Percentiles rank a stretch among this genome's conserved stretches.
phyloP scores from a whole-genome alignment of 2,329 filamentous ascomycete species.

The Trichoderma sp. region DNA sequence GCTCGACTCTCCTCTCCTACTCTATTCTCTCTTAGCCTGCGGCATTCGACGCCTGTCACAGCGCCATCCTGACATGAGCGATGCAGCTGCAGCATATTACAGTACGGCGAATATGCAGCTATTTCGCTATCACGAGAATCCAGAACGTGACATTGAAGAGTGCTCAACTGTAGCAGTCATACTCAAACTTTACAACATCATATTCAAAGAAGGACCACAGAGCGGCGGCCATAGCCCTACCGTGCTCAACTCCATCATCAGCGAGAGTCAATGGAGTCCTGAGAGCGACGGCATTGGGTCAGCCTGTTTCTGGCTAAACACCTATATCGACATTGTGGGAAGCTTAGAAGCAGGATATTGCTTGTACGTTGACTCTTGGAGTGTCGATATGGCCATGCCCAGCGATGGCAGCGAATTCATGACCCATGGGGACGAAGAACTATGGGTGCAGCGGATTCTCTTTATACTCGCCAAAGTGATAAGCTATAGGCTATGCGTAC shows the following conservation, averaged over 20 bases:
- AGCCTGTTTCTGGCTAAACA: slow-evolving; percentile 93
- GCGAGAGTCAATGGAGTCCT: slow-evolving; percentile 87
- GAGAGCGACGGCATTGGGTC: slow-evolving; percentile 75
- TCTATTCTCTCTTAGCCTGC: slow-evolving; percentile 87
- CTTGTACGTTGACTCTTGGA: slow-evolving; percentile 89
- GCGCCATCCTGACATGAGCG: slow-evolving; percentile 70
- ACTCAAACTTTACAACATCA: slow-evolving; percentile 89
- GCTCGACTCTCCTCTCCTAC: slow-evolving; percentile 79
- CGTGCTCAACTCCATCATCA: slow-evolving; percentile 64
- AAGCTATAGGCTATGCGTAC: slow-evolving; percentile 76
- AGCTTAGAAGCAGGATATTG: slow-evolving; percentile 87
- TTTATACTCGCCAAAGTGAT: slow-evolving; percentile 86
- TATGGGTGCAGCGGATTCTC: slow-evolving; percentile 86
- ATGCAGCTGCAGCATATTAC: slow-evolving; percentile 81
- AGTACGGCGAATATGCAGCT: slow-evolving; percentile 80
- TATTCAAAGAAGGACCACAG: slow-evolving; percentile 84
- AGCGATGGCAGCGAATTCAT: slow-evolving; percentile 49
- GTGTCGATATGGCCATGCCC: slow-evolving; percentile 69
- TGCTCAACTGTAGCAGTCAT: slow-evolving; percentile 87
- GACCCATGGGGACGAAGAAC: slow-evolving; percentile 65
- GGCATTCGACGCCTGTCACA: slow-evolving; percentile 79
- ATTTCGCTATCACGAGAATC: slow-evolving; percentile 75
- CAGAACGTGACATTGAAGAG: slow-evolving; percentile 77
- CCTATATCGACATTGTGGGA: slow-evolving; percentile 85
- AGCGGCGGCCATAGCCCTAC: slow-evolving; percentile 85